A percentile compares a stretch with the other conserved stretches of the same genome.
Evolutionary conservation across 2,329 filamentous ascomycete genomes (phyloP).

Genomic region (Dothistroma pini): DNA sequence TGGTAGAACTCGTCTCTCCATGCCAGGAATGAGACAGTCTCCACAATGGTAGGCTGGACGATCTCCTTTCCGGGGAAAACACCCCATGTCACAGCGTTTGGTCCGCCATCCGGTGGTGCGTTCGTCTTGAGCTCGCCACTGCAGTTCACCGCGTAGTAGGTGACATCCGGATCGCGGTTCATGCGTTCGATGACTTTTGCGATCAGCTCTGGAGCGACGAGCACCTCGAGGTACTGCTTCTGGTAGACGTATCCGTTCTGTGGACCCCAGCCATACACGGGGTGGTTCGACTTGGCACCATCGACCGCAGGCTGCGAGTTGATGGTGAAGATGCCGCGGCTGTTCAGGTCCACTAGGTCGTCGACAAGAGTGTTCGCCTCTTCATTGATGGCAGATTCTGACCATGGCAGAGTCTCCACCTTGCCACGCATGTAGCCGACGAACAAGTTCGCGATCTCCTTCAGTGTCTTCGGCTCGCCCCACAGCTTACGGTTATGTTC

Average conservation of each 20-base stretch:
- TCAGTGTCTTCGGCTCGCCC: constrained; percentile 76
- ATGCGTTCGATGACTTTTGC: constrained; percentile 74
- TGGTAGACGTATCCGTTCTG: constrained; percentile 96
- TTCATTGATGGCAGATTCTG: constrained; percentile 77
- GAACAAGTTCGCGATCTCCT: constrained; percentile 79
- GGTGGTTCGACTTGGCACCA: constrained; percentile 80
- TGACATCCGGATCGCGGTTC: constrained; percentile 73
- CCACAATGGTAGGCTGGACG: constrained; percentile 99
- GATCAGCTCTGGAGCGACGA: constrained; percentile 78
- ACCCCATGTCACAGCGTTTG: constrained; percentile 99
- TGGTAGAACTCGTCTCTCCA: constrained; percentile 99
- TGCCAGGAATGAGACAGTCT: constrained; percentile 93
- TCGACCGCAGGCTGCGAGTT: constrained; percentile 97
- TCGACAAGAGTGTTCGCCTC: constrained; percentile 77
- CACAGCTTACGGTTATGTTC: constrained; percentile 94
- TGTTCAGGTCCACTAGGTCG: constrained; percentile 77
- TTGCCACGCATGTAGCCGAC: constrained; percentile 78
- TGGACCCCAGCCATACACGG: constrained; percentile 90
- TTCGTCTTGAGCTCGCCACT: constrained; percentile 80
- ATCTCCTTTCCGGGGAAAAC: constrained; percentile 99
- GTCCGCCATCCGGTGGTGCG: constrained; percentile 69
- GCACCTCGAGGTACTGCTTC: constrained; percentile 91
- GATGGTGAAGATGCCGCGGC: constrained; percentile 83
- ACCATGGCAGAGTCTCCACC: constrained; percentile 85
- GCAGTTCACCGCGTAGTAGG: constrained; percentile 91